Evolutionary conservation across 345 rosid species (phyloP), one percentile per base, ranked within the genome.

Genomic region (Citrus inodora): DNA sequence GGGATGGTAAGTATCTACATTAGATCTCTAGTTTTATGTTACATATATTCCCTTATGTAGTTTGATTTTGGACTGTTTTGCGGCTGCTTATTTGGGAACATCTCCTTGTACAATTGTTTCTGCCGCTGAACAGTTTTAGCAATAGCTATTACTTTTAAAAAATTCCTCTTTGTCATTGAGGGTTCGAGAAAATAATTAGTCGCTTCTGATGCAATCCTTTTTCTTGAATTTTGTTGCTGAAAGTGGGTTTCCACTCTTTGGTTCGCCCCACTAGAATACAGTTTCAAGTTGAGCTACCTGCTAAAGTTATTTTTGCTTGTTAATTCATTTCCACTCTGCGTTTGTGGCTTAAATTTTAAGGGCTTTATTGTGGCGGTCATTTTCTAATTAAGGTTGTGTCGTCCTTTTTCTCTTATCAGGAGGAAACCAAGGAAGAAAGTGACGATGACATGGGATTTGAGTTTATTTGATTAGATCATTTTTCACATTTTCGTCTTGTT

Each of bases 371-470:
- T 35, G 21, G 33, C 63, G 11, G 27, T 51, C 24, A 32, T 21
- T 22, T 53, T 71, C 17, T 71, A n/a, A 69, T 69, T 69, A n/a
- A 42, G 25, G 14, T 69, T 24, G 2, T 6, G 32, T 69, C 42
- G 16, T 40, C 27, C 11, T 48, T 46, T 16, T 46, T 16, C 32
- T 56, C 3, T 64, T 56, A 37, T 19, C 82, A 80, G 86, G 82
- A 83, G 56, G 80, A 80, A 25, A 71, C 78, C 2, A 33, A 78
- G 59, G 85, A 79, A 61, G 82, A 83, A 67, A 83, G 82, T 35
- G 82, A 83, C 25, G 86, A 78, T 6, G 83, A 78, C 10, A 75
- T 80, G 83, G 83, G 83, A 64, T 80, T 80, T 83, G 69, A 38
- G 79, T 76, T 78, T 80, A 67, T 83, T 83, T 28, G 81, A 80